Conservation (phyloP, 805 yeast genomes). For the Yarrowia yakushimensis region DNA sequence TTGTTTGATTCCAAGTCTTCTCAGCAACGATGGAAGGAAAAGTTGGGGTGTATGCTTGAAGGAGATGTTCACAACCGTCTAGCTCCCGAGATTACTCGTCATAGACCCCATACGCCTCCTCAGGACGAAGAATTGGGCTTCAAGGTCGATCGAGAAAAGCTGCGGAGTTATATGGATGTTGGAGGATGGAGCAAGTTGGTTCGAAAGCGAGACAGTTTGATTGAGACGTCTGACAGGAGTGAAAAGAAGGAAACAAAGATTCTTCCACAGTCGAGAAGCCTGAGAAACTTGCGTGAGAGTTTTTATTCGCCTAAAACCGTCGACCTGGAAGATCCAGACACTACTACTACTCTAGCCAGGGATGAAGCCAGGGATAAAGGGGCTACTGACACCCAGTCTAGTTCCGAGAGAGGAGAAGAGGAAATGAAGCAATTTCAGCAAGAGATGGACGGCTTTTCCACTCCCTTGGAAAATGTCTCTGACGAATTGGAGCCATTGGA, state of each 20-base stretch:
- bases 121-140: neutral
- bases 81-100: neutral
- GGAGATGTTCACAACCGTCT: neutral
- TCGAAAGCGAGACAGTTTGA: neutral
- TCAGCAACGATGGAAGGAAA: slow-evolving; percentile 1
- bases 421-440: too few species aligned
- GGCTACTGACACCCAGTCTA: neutral
- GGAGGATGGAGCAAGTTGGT: slow-evolving; percentile 16
- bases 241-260: neutral
- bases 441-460: neutral
- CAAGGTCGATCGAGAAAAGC: slow-evolving; percentile 1
- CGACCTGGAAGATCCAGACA: neutral
- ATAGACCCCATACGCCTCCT: slow-evolving; percentile 14
- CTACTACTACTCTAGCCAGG: neutral
- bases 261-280: neutral
- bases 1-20: neutral
- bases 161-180: neutral
- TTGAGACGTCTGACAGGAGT: neutral
- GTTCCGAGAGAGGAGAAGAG: neutral
- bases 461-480: neutral
- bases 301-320: neutral
- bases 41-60: neutral
- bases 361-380: neutral
- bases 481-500: neutral
- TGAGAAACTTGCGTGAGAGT: neutral